Base-by-base conservation (phyloP, 495 filamentous ascomycete genomes). In the Haplographium delicatum region DNA sequence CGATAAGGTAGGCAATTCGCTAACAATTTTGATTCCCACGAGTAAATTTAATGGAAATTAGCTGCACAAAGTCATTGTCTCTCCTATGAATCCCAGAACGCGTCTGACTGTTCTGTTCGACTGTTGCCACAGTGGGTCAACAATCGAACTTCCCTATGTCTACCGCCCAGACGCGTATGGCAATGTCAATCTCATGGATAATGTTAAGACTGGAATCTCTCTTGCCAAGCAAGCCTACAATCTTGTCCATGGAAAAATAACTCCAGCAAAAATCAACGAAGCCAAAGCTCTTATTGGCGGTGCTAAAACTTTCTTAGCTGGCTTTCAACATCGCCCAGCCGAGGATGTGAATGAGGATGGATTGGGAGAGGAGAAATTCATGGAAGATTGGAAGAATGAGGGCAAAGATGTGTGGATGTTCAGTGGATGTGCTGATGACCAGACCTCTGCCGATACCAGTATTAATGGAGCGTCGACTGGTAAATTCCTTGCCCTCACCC, bases 61-160 rank as follows among this genome's bases (percentile, higher is more conserved):
- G 68, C 65, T 81, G 13, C 79, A 83, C 57, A 67, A 66, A 43
- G 63, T 62, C 20, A 71, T 83, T 34, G 71, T 83, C 43, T 73
- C 72, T 0, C 66, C 69, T 5, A 67, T 83, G 65, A 68, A 70
- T 24, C 68, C 75, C 0, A 65, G 53, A 7, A 72, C 68, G 41
- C 73, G 73, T 4, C 67, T 83, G 19, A 78, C 77, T 47, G 70
- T 81, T 42, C 62, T 83, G 22, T 75, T 83, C 51, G 79, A 83
- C 57, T 83, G 78, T 65, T 83, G 79, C 61, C 79, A 83, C 57
- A 75, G 71, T n/a, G 79, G 79, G 43, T 80, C 76, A 0, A 78
- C 77, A 0, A 65, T 79, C 46, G 79, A 83, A 48, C 63, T 83
- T 0, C 78, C 79, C 4, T 82, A 73, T 52, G 74, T 81, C 15